A percentile compares a stretch with the other conserved stretches of the same genome.
Evolutionary conservation across 2,329 filamentous ascomycete genomes (phyloP).

Genomic region (Fusarium foetens): DNA sequence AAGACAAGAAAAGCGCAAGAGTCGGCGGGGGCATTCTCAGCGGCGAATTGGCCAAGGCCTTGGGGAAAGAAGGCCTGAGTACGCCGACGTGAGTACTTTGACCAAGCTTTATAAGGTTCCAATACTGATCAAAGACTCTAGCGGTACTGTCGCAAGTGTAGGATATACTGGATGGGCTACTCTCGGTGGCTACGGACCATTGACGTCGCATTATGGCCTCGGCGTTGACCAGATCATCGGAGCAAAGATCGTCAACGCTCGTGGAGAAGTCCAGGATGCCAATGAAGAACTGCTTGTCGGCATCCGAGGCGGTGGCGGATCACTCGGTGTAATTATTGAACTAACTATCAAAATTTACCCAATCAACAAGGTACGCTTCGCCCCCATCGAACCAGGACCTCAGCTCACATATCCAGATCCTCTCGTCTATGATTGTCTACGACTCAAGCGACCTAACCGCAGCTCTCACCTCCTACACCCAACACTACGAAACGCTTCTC

Average conservation of each 20-base stretch:
- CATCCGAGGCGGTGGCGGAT: constrained; percentile 14
- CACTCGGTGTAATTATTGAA: constrained; percentile 6
- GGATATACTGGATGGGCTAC: constrained; percentile 31
- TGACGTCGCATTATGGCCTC: background rate
- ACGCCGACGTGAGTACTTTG: background rate
- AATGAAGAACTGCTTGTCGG: constrained; percentile 6
- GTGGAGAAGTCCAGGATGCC: background rate
- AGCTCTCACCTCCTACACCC: background rate
- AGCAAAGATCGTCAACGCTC: background rate
- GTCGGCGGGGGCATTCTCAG: constrained; percentile 11
- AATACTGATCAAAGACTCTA: fast-evolving
- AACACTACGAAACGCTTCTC: background rate
- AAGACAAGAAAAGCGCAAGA: background rate
- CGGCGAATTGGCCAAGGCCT: fast-evolving
- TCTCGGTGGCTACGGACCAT: constrained; percentile 7
- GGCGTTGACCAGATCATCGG: constrained; percentile 24
- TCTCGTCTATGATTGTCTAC: background rate
- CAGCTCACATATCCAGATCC: background rate
- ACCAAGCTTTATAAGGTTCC: fast-evolving
- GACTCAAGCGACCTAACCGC: background rate
- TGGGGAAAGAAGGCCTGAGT: background rate
- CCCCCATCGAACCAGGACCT: fast-evolving
- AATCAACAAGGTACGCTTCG: background rate
- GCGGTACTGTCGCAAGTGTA: background rate
- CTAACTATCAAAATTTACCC: constrained; percentile 8